These are phyloP conservation scores for Vitis rupestris DNA, from an alignment of 164 flowering plant species.

Conservation along the genomic window DNA sequence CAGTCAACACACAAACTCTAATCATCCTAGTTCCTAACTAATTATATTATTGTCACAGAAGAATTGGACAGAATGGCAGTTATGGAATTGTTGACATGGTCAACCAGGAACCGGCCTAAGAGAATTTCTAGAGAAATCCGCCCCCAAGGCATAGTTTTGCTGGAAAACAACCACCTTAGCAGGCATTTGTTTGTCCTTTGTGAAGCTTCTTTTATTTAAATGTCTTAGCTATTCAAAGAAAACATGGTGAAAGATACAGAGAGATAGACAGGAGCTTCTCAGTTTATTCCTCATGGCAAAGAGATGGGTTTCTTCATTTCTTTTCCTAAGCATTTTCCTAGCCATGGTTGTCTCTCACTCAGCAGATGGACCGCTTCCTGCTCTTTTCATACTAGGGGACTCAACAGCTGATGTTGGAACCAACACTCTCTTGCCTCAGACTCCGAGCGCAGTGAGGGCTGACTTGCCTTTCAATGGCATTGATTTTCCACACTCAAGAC, in stretches of 20 bases:
- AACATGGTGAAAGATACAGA: neutral
- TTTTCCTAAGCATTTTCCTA: conserved; percentile 12
- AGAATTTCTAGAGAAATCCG: neutral
- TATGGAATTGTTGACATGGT: too few species aligned
- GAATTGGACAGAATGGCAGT: too few species aligned
- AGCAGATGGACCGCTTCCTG: conserved; percentile 19
- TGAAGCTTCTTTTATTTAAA: neutral
- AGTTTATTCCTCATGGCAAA: conserved; percentile 2
- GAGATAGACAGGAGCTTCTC: neutral
- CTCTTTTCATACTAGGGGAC: conserved; percentile 54
- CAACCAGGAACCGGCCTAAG: neutral
- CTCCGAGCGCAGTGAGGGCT: conserved; percentile 23
- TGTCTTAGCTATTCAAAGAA: neutral
- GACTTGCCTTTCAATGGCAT: conserved; percentile 47
- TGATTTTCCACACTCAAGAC: conserved; percentile 35
- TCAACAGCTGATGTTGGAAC: conserved; percentile 65
- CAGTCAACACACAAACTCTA: too few species aligned
- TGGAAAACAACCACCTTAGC: too few species aligned
- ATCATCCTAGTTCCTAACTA: too few species aligned
- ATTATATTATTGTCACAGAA: too few species aligned
- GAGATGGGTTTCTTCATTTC: conserved; percentile 1
- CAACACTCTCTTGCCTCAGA: conserved; percentile 30
- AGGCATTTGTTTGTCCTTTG: neutral
- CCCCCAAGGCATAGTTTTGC: neutral
- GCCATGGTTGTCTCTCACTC: conserved; percentile 6